Evolutionary conservation across 306 rosid species (phyloP).

Genomic region (Gastrolobium bilobum): DNA sequence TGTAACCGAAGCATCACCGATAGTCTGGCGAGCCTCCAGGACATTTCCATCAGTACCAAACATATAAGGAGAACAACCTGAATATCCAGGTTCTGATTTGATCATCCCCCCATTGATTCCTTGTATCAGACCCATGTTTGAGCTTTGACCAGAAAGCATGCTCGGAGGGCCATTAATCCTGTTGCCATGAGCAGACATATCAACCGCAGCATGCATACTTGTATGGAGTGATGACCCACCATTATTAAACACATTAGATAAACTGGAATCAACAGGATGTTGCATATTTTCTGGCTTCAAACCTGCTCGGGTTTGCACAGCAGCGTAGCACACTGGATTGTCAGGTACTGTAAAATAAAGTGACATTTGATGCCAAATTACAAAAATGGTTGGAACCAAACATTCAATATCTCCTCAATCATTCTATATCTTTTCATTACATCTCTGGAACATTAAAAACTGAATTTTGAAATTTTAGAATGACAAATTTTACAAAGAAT

Average conservation of each 20-base stretch:
- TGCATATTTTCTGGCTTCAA: slow-evolving; percentile 77
- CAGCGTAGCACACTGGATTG: slow-evolving; percentile 68
- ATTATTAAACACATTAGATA: slow-evolving; percentile 69
- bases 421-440: background rate
- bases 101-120: slow-evolving; percentile 81
- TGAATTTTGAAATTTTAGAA: slow-evolving; percentile 1
- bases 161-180: slow-evolving; percentile 71
- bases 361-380: slow-evolving; percentile 7
- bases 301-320: slow-evolving; percentile 61
- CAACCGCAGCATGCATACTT: slow-evolving; percentile 67
- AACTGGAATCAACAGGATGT: slow-evolving; percentile 67
- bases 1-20: slow-evolving; percentile 74
- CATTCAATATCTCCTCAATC: slow-evolving; percentile 14
- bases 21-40: slow-evolving; percentile 65
- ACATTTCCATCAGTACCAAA: slow-evolving; percentile 73
- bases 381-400: background rate
- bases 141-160: slow-evolving; percentile 64
- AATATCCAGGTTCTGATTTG: slow-evolving; percentile 81
- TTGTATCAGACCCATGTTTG: slow-evolving; percentile 76
- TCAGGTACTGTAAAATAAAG: slow-evolving; percentile 67
- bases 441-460: slow-evolving; percentile 16
- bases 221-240: slow-evolving; percentile 74
- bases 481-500: background rate
- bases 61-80: slow-evolving; percentile 69
- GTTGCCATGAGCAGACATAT: slow-evolving; percentile 65